phyloP scores from a whole-genome alignment of 345 rosid genomes.

The Raphanus raphanistrum region DNA sequence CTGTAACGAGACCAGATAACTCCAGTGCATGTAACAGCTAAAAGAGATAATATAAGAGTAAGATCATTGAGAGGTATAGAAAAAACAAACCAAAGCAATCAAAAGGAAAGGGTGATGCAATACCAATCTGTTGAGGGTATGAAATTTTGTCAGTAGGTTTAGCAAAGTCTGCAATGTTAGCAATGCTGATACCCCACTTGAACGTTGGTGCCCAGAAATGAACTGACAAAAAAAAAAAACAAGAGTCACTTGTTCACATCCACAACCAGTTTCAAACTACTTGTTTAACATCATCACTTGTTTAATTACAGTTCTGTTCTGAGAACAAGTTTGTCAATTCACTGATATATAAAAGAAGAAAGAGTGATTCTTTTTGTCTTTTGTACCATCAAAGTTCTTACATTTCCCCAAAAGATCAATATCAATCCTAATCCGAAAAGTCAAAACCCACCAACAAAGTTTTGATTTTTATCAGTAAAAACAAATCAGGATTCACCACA shows the following conservation, averaged over 20 bases:
- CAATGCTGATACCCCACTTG: constrained; percentile 58
- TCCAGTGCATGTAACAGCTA: constrained; percentile 82
- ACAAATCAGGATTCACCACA: neutral
- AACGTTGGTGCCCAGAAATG: constrained; percentile 69
- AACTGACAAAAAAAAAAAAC: constrained; percentile 52
- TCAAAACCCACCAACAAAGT: neutral
- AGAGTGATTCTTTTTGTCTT: neutral
- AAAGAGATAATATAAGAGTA: constrained; percentile 1
- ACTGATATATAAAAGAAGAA: neutral
- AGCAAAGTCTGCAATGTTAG: constrained; percentile 53
- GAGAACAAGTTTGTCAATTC: neutral
- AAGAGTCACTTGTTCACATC: neutral
- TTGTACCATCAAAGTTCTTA: neutral
- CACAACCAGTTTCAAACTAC: neutral
- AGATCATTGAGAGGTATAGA: neutral
- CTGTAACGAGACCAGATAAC: constrained; percentile 82
- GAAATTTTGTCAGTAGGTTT: constrained; percentile 56
- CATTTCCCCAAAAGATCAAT: neutral
- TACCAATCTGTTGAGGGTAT: constrained; percentile 52
- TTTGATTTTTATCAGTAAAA: neutral
- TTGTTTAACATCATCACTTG: neutral
- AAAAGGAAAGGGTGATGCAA: neutral
- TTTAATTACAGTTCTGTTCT: neutral
- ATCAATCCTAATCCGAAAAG: neutral
- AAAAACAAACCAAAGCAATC: constrained; percentile 1